phyloP scores from a whole-genome alignment of 306 rosid genomes.

The Castanospermum australe region DNA sequence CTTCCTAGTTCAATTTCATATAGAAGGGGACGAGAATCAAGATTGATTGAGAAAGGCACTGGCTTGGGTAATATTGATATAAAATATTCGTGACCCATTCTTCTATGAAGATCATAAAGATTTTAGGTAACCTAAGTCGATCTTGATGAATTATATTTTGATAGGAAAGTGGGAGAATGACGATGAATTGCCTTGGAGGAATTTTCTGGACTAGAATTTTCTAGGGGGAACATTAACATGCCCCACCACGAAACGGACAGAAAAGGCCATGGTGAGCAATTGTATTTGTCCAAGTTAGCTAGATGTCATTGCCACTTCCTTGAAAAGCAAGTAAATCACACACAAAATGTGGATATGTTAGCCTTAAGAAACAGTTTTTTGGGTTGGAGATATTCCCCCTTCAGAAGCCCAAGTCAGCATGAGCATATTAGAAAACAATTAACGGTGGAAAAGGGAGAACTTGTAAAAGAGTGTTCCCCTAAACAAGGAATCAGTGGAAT shows the following conservation, averaged over 20 bases:
- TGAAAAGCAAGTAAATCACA: conserved; percentile 35
- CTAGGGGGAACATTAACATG: not conserved
- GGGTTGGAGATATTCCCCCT: not conserved
- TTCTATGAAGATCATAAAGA: not conserved
- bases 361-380: not conserved
- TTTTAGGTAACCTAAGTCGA: not conserved
- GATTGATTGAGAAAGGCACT: not conserved
- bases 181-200: conserved; percentile 20
- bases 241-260: not conserved
- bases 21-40: not conserved
- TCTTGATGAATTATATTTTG: not conserved
- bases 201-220: not conserved
- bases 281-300: conserved; percentile 12
- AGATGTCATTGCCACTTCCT: conserved; percentile 31
- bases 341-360: conserved; percentile 27
- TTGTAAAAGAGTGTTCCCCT: not conserved
- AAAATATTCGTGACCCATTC: not conserved
- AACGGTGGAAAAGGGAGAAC: not conserved
- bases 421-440: not conserved
- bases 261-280: not conserved
- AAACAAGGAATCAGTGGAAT: not conserved
- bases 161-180: conserved; percentile 12
- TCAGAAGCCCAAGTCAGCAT: not conserved
- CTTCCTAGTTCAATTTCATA: not conserved
- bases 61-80: not conserved